phyloP scores from a whole-genome alignment of 2,329 filamentous ascomycete species.

The Aspergillus japonicus region DNA sequence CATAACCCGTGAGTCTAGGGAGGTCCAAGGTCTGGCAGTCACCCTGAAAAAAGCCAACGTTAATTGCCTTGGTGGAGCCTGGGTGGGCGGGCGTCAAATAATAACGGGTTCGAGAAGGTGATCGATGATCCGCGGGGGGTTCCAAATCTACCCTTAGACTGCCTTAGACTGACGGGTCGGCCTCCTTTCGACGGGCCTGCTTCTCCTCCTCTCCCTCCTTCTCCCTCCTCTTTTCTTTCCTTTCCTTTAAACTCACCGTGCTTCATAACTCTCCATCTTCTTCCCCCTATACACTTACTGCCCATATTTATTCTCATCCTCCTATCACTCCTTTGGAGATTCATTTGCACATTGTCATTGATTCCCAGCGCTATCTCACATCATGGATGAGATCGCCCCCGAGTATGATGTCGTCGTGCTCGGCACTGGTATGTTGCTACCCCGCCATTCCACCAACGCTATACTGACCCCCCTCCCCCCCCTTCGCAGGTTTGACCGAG shows the following conservation, averaged over 20 bases:
- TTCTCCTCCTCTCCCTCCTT: slow-evolving; percentile 19
- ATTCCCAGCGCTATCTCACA: slow-evolving; percentile 31
- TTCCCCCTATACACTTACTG: slow-evolving; percentile 13
- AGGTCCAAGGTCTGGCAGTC: neutral
- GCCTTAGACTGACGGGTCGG: neutral
- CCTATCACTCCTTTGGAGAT: slow-evolving; percentile 15
- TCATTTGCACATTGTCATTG: slow-evolving; percentile 12
- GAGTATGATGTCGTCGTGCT: slow-evolving; percentile 99
- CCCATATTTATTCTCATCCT: slow-evolving; percentile 4
- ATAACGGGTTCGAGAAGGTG: slow-evolving; percentile 5
- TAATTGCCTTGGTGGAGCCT: slow-evolving; percentile 9
- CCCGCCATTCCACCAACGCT: slow-evolving; percentile 35
- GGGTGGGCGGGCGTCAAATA: slow-evolving; percentile 7
- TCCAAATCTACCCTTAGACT: slow-evolving; percentile 7
- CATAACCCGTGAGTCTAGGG: neutral
- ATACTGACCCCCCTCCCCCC: slow-evolving; percentile 26
- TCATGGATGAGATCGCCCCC: slow-evolving; percentile 96
- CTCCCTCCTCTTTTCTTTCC: slow-evolving; percentile 17
- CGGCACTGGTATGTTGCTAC: slow-evolving; percentile 72
- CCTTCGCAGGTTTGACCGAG: slow-evolving; percentile 79
- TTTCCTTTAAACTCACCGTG: slow-evolving; percentile 7
- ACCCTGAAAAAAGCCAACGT: neutral
- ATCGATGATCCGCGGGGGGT: slow-evolving; percentile 23
- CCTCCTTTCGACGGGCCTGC: slow-evolving; percentile 8
- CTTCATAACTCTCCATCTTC: slow-evolving; percentile 21